Evolutionary conservation across 2,329 filamentous ascomycete genomes (phyloP).

Genomic region (Tolypocladium amazonense): DNA sequence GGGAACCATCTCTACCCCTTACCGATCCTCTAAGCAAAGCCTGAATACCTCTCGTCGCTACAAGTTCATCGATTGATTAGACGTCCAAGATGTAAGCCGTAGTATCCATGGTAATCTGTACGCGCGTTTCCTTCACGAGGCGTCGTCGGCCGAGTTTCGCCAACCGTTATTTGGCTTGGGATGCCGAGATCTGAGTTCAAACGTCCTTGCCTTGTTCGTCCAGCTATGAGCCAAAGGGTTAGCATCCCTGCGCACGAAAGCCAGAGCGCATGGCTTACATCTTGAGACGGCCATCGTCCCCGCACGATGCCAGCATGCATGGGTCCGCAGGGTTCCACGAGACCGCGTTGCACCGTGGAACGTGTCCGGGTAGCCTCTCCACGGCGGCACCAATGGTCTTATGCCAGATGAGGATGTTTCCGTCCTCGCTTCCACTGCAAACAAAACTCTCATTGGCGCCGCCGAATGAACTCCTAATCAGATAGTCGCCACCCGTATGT

Average conservation of each 20-base stretch:
- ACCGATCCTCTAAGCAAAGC: neutral
- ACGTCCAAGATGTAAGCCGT: neutral
- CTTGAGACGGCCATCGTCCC: constrained; percentile 75
- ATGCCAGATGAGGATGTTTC: constrained; percentile 79
- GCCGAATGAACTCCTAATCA: constrained; percentile 78
- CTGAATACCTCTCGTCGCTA: neutral
- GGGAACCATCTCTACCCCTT: neutral
- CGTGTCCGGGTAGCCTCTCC: constrained; percentile 66
- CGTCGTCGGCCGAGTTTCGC: constrained; percentile 5
- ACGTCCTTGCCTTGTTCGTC: constrained; percentile 12
- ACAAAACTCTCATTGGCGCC: constrained; percentile 90
- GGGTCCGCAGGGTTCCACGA: constrained; percentile 81
- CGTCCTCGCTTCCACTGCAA: constrained; percentile 77
- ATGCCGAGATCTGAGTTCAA: constrained; percentile 10
- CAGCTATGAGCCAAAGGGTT: constrained; percentile 5
- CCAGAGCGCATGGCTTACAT: constrained; percentile 51
- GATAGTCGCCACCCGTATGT: constrained; percentile 61
- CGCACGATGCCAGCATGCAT: constrained; percentile 79
- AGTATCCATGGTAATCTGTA: neutral
- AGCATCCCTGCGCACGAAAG: neutral
- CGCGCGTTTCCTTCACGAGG: neutral
- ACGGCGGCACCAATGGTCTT: constrained; percentile 69
- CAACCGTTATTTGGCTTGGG: constrained; percentile 8
- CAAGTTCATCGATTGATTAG: neutral
- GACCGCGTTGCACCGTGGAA: constrained; percentile 71